A percentile compares a stretch with the other conserved stretches of the same genome.
phyloP scores from a whole-genome alignment of 2,329 filamentous ascomycete genomes.

The Hypoxylon sp. region DNA sequence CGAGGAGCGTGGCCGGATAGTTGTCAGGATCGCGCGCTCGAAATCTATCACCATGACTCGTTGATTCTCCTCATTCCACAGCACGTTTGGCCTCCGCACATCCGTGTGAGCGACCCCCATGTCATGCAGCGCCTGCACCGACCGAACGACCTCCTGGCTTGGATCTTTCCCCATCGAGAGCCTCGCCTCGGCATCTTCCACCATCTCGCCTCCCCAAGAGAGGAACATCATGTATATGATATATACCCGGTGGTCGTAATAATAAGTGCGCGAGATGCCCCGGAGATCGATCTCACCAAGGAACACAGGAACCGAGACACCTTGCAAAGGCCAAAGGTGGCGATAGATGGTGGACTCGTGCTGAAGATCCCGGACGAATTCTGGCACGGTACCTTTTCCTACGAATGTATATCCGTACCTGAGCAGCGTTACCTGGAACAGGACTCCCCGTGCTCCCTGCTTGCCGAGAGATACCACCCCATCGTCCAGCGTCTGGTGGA shows the following conservation, averaged over 20 bases:
- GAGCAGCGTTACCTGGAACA: constrained; percentile 54
- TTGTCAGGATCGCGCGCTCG: constrained; percentile 41
- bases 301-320: constrained; percentile 50
- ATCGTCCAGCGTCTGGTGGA: constrained; percentile 43
- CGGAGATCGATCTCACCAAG: constrained; percentile 51
- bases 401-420: constrained; percentile 55
- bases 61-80: constrained; percentile 33
- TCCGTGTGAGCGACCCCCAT: constrained; percentile 44
- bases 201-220: constrained; percentile 46
- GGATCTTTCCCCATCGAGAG: neutral
- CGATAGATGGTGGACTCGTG: constrained; percentile 50
- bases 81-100: constrained; percentile 40
- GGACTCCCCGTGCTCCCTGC: constrained; percentile 49
- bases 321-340: constrained; percentile 48
- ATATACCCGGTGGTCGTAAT: constrained; percentile 46
- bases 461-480: constrained; percentile 43
- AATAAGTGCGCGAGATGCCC: constrained; percentile 45
- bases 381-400: constrained; percentile 51
- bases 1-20: constrained; percentile 28
- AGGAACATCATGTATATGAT: constrained; percentile 48
- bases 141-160: constrained; percentile 9
- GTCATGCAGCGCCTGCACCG: constrained; percentile 33
- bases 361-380: constrained; percentile 47
- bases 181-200: neutral
- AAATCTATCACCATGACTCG: constrained; percentile 48